Evolutionary conservation across 352 stramenopile genomes (phyloP).

Genomic region (Globisporangium okanoganense): DNA sequence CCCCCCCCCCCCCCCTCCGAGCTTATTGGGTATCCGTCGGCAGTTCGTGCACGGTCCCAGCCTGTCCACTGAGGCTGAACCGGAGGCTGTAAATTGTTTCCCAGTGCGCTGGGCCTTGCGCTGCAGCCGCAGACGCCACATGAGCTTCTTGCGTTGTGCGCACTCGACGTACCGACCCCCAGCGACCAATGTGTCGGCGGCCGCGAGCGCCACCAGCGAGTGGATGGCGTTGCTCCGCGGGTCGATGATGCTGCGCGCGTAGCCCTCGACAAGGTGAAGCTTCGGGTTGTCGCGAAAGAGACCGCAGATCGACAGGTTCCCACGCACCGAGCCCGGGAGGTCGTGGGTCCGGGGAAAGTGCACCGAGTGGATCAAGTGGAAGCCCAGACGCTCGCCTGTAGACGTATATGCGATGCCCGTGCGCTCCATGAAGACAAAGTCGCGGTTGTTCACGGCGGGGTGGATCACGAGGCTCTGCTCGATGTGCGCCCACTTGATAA

Average conservation of each 20-base stretch:
- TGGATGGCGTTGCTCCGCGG: not conserved
- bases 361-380: conserved; percentile 37
- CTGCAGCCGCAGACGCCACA: not conserved
- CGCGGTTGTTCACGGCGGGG: conserved; percentile 25
- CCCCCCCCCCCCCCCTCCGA: no score
- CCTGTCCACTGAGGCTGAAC: not conserved
- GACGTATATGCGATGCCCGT: conserved; percentile 23
- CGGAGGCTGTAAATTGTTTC: not conserved
- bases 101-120: not conserved
- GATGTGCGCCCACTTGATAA: conserved; percentile 29
- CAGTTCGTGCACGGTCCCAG: not conserved
- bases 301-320: conserved; percentile 7
- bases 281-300: not conserved
- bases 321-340: conserved; percentile 18
- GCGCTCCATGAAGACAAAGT: conserved; percentile 41
- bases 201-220: not conserved
- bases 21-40: not conserved
- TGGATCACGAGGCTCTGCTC: not conserved
- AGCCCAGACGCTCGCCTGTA: conserved; percentile 29
- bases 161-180: not conserved
- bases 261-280: not conserved
- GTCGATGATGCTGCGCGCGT: conserved; percentile 1
- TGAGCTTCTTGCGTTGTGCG: not conserved
- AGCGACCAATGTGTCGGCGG: not conserved
- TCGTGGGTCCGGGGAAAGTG: conserved; percentile 30